Conservation (phyloP, 371 early-diverging fungal species). For the Mucor irregularis region DNA sequence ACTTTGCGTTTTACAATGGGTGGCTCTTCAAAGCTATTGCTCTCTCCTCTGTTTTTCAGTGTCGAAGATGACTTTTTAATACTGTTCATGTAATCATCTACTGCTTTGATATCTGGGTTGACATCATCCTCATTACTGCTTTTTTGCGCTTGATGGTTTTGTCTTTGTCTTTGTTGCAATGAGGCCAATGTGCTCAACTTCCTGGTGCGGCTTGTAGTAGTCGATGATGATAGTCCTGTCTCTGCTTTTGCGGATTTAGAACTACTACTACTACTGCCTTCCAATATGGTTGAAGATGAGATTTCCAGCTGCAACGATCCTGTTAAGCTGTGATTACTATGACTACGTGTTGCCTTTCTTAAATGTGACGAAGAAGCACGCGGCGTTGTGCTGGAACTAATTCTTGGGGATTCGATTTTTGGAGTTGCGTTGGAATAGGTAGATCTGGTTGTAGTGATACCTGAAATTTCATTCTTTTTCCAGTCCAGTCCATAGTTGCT, state of each 20-base stretch:
- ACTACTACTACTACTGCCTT: background rate
- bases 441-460: conserved; percentile 21
- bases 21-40: background rate
- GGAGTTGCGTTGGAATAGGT: conserved; percentile 26
- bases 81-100: conserved; percentile 16
- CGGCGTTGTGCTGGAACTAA: conserved; percentile 30
- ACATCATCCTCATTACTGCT: no score
- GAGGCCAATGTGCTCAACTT: conserved; percentile 16
- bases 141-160: conserved; percentile 3
- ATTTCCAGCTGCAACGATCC: background rate
- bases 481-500: background rate
- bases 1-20: conserved; percentile 12
- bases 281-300: background rate
- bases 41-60: background rate
- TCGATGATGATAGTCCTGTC: no score
- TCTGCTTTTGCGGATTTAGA: no score
- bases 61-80: conserved; percentile 15
- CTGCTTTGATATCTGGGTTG: conserved; percentile 2
- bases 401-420: conserved; percentile 31
- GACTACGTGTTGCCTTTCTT: conserved; percentile 17
- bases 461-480: background rate
- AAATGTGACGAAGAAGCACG: conserved; percentile 16
- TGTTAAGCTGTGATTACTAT: conserved; percentile 3
- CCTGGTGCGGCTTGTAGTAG: conserved; percentile 2
- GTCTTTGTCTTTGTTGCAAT: conserved; percentile 11